phyloP scores from a whole-genome alignment of 257 asterid species.

The Scutellaria barbata region DNA sequence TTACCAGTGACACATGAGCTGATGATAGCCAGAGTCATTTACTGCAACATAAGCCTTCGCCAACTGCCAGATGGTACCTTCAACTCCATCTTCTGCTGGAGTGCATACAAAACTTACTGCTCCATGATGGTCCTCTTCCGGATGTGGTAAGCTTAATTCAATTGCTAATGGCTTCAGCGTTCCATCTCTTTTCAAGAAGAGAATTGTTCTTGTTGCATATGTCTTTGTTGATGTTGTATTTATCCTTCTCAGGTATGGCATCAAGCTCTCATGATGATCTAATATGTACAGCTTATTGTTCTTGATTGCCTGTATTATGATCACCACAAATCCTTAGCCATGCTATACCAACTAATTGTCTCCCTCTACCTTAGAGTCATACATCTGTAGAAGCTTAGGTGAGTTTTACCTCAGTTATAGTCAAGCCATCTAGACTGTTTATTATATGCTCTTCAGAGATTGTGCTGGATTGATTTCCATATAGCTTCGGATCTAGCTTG shows the following conservation, averaged over 20 bases:
- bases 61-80: conserved; percentile 67
- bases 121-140: conserved; percentile 59
- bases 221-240: conserved; percentile 57
- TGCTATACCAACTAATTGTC: neutral
- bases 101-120: conserved; percentile 57
- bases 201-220: conserved; percentile 77
- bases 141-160: conserved; percentile 81
- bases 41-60: conserved; percentile 82
- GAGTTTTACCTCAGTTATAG: conserved; percentile 54
- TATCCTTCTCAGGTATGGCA: conserved; percentile 69
- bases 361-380: neutral
- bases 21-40: conserved; percentile 75
- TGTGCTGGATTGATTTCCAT: conserved; percentile 65
- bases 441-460: conserved; percentile 55
- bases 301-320: conserved; percentile 54
- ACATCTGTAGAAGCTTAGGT: conserved; percentile 6
- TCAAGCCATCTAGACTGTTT: conserved; percentile 53
- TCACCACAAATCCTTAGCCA: conserved; percentile 20
- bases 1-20: conserved; percentile 83
- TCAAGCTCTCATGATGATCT: conserved; percentile 68
- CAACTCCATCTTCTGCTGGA: conserved; percentile 66
- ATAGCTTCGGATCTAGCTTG: conserved; percentile 55
- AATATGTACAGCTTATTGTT: conserved; percentile 56
- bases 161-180: conserved; percentile 72
- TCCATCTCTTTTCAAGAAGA: conserved; percentile 65